These are phyloP conservation scores for Anthostomella pinea DNA, from an alignment of 2,329 filamentous ascomycete genomes.

Conservation along the genomic window DNA sequence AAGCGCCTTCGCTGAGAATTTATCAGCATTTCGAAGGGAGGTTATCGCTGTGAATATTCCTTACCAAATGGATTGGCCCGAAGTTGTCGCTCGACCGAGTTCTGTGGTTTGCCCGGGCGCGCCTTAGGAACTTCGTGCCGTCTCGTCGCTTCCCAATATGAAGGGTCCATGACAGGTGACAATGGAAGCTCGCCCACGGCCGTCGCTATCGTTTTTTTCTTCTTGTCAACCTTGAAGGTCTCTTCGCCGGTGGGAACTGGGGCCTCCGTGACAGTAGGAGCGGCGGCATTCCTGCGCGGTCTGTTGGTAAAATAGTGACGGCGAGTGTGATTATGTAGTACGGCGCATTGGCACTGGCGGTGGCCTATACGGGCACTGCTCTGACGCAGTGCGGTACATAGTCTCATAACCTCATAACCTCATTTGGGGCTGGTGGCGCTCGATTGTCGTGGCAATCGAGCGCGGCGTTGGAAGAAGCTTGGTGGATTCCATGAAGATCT, in stretches of 20 bases:
- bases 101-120: slow-evolving; percentile 31
- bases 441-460: background rate
- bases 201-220: slow-evolving; percentile 44
- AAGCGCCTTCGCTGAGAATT: slow-evolving; percentile 55
- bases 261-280: slow-evolving; percentile 12
- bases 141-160: slow-evolving; percentile 43
- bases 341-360: slow-evolving; percentile 2
- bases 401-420: slow-evolving; percentile 35
- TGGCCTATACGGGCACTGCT: slow-evolving; percentile 22
- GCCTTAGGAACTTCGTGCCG: slow-evolving; percentile 41
- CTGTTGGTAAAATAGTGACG: slow-evolving; percentile 16
- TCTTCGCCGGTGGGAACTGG: slow-evolving; percentile 22
- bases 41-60: slow-evolving; percentile 7
- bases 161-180: slow-evolving; percentile 53
- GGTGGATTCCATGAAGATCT: background rate
- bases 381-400: slow-evolving; percentile 25
- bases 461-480: slow-evolving; percentile 2
- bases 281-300: slow-evolving; percentile 15
- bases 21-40: slow-evolving; percentile 2
- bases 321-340: slow-evolving; percentile 6
- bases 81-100: slow-evolving; percentile 56
- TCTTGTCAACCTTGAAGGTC: slow-evolving; percentile 36
- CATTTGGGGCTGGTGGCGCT: slow-evolving; percentile 15
- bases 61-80: slow-evolving; percentile 63
- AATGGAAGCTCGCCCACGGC: slow-evolving; percentile 46